Evolutionary conservation across 208 protist genomes (phyloP), one percentile per base, ranked within the genome.

Genomic region (Vickermania spadyakhi): DNA sequence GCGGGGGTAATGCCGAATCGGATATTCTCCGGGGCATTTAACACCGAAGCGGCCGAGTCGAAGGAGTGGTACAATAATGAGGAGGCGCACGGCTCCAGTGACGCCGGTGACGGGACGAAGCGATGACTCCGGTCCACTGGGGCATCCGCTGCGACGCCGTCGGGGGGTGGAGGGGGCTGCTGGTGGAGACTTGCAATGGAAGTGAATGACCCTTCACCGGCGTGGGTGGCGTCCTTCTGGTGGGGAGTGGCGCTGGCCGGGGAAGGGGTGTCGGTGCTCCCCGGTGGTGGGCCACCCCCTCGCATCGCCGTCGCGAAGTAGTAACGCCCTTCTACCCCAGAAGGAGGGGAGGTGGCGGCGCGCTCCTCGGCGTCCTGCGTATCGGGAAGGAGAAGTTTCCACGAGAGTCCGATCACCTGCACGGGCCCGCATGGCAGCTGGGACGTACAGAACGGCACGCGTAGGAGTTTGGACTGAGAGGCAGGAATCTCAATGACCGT

Each of bases 21-120:
- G 25, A 90, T 73, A 61, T 93, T 93, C 57, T 81, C 82, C 25
- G 53, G 41, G 23, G 82, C 77, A 7, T 83, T 74, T 18, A 85
- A 56, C 26, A 71, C 59, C 21, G 81, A 80, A 62, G 68, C 66
- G 3, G 58, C 56, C 7, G 86, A 87, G 45, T 75, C 70, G 56
- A 93, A 90, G 79, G 65, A 28, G 0, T 29, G 26, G 30, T 14
- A 28, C 28, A 73, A 42, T 23, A 76, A 50, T 56, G 51, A 30
- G 27, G 57, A 30, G 28, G 62, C 42, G 57, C 65, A 72, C 25
- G 29, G 56, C n/a, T n/a, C n/a, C n/a, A n/a, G n/a, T n/a, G n/a
- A n/a, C n/a, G n/a, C n/a, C n/a, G n/a, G n/a, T n/a, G n/a, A n/a
- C n/a, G n/a, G n/a, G n/a, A n/a, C n/a, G n/a, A n/a, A n/a, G n/a